Evolutionary conservation across 208 protist species (phyloP).

Genomic region (Porcisia hertigi): DNA sequence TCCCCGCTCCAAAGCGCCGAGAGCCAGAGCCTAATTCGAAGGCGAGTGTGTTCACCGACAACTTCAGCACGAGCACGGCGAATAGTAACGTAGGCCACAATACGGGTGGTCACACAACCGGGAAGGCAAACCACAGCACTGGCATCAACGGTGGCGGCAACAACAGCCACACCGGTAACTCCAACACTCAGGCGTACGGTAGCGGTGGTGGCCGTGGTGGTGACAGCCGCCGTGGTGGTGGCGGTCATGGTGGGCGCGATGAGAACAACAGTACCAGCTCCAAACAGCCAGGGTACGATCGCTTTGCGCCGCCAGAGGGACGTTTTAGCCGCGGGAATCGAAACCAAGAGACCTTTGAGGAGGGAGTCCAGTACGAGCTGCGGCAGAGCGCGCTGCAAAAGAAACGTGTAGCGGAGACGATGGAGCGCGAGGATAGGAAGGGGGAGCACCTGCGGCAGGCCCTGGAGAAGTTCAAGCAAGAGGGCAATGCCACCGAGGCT

Average conservation of each 20-base stretch:
- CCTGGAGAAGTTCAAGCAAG: conserved; percentile 43
- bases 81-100: no score
- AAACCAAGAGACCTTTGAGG: conserved; percentile 85
- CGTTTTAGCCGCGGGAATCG: conserved; percentile 53
- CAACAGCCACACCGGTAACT: conserved; percentile 14
- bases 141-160: conserved; percentile 15
- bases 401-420: conserved; percentile 62
- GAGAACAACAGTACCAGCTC: not conserved
- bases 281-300: conserved; percentile 41
- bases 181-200: conserved; percentile 8
- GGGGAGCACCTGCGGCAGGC: conserved; percentile 34
- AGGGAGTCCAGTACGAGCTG: conserved; percentile 84
- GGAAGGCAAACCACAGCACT: conserved; percentile 9
- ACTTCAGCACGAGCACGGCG: conserved; percentile 5
- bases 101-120: not conserved
- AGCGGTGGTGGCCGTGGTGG: conserved; percentile 10
- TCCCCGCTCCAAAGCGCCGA: conserved; percentile 27
- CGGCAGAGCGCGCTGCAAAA: conserved; percentile 70
- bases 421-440: conserved; percentile 56
- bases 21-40: conserved; percentile 28
- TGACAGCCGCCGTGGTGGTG: conserved; percentile 16
- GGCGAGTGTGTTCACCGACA: conserved; percentile 9
- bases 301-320: conserved; percentile 56
- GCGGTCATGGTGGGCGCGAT: conserved; percentile 10
- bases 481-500: conserved; percentile 32